Evolutionary conservation across 1,284 basidiomycete species (phyloP).

Genomic region (Ceratobasidium sp.): DNA sequence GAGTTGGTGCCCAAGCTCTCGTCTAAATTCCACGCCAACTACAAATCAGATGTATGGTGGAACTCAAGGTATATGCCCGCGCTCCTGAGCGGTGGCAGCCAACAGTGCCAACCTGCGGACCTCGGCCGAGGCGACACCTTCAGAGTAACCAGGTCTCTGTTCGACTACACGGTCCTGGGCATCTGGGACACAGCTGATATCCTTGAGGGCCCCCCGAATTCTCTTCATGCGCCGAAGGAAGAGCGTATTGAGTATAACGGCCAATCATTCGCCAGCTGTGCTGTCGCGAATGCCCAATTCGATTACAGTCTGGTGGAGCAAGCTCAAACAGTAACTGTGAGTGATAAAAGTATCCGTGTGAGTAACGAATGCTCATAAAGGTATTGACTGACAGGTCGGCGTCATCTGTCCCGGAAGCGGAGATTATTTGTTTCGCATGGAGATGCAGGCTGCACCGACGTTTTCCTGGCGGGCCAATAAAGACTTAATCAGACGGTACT

Average conservation of each 20-base stretch:
- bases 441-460: not conserved
- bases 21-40: not conserved
- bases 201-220: not conserved
- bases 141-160: conserved; percentile 17
- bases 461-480: conserved; percentile 9
- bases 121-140: conserved; percentile 19
- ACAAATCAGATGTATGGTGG: not conserved
- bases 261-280: conserved; percentile 5
- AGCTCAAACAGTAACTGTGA: conserved; percentile 28
- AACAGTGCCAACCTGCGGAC: conserved; percentile 11
- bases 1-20: conserved; percentile 26
- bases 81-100: not conserved
- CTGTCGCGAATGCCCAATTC: conserved; percentile 11
- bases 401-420: conserved; percentile 1
- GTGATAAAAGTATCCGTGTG: not conserved
- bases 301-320: conserved; percentile 22
- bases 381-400: not conserved
- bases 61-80: not conserved
- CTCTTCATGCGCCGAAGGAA: not conserved
- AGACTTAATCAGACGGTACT: conserved; percentile 28
- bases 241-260: conserved; percentile 16
- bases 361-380: not conserved
- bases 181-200: not conserved
- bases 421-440: not conserved
- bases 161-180: conserved; percentile 31